Evolutionary conservation across 2,329 filamentous ascomycete genomes (phyloP), one percentile per base, ranked within the genome.

Genomic region (Pseudopithomyces chartarum): DNA sequence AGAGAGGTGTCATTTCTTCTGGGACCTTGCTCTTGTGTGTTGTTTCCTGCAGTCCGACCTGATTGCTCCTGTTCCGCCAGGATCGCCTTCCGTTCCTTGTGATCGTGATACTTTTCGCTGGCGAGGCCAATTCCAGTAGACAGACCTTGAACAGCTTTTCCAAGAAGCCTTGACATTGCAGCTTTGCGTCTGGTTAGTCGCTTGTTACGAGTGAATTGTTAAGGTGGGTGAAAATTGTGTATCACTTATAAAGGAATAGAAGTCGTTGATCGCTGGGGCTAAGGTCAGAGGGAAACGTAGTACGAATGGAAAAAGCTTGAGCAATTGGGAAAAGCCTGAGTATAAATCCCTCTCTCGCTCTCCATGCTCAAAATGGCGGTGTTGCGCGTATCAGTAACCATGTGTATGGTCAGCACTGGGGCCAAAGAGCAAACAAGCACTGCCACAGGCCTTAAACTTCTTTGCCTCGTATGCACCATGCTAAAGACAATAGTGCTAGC

Each of bases 91-190:
- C 61, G 55, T 7, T 62, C 55, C 29, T 64, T 62, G 38, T 48
- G 59, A 26, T 64, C 57, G 33, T 64, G 20, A 36, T 64, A 62
- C 19, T 64, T 62, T 32, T 64, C 61, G 5, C 53, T 57, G 0
- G 52, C 59, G 12, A 62, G 59, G 17, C 61, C 61, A n/a, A 64
- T 56, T 19, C 51, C 49, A 2, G 50, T 43, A 7, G 61, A 63
- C 8, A 61, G 26, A 26, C 61, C 61, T 40, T 54, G 57, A 13
- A 33, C 52, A 19, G 56, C 45, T 20, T 47, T 39, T 34, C 43
- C 34, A 12, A 58, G 32, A 19, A 48, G 45, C 3, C 22, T 38
- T 22, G 45, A 26, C 45, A 58, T 48, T 19, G 46, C 20, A 19
- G 26, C 8, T 29, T 8, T 29, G 26, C 8, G 26, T 29, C 26